These are phyloP conservation scores for Carex kokanica DNA, from an alignment of 176 grass and related monocot species.

Conservation along the genomic window DNA sequence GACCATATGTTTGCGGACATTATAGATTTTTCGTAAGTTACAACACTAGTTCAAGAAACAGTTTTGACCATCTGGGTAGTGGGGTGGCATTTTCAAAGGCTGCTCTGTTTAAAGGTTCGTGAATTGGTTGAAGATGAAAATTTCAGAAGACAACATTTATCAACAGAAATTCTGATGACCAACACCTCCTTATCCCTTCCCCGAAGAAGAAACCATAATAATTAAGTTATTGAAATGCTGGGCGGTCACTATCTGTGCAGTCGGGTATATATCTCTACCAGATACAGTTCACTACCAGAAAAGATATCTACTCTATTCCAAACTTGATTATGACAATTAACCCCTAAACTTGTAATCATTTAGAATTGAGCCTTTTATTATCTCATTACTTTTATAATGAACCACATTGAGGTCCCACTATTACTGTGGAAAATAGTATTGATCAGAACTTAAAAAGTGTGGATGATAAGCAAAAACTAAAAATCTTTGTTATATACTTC, in stretches of 20 bases:
- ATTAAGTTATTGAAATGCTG: background rate
- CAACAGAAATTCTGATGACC: background rate
- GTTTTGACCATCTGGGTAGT: background rate
- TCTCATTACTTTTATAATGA: background rate
- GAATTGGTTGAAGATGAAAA: background rate
- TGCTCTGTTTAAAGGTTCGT: background rate
- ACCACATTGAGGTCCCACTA: background rate
- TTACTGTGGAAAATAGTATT: background rate
- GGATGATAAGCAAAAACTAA: background rate
- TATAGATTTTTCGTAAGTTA: background rate
- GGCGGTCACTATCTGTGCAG: background rate
- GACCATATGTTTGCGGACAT: background rate
- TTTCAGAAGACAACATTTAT: background rate
- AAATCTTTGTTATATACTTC: background rate
- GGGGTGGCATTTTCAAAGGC: no score
- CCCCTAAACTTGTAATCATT: background rate
- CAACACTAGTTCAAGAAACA: background rate
- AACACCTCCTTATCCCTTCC: no score
- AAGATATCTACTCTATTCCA: background rate
- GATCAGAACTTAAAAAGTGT: background rate
- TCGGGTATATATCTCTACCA: background rate
- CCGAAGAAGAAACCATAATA: no score
- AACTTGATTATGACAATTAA: constrained; percentile 17
- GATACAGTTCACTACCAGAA: background rate
- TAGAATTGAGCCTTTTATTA: constrained; percentile 4